Evolutionary conservation across 2,329 filamentous ascomycete species (phyloP).

Genomic region (Colletotrichum euphorbiae): DNA sequence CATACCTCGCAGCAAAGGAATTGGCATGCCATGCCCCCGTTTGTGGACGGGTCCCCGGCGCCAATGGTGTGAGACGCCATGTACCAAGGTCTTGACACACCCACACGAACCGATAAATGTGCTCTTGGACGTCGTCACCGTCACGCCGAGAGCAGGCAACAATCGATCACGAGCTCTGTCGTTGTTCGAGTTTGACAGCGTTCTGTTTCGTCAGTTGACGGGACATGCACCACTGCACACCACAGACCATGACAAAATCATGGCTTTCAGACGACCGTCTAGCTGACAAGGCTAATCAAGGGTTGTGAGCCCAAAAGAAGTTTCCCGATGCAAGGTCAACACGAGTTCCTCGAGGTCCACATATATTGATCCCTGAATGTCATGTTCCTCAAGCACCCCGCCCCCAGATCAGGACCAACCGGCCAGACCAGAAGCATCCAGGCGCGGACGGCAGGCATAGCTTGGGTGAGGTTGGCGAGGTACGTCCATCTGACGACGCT

Average conservation of each 20-base stretch:
- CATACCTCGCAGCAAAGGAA: constrained; percentile 14
- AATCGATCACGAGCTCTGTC: constrained; percentile 19
- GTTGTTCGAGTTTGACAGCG: neutral
- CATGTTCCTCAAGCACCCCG: constrained; percentile 3
- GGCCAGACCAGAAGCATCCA: constrained; percentile 32
- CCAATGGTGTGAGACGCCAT: constrained; percentile 28
- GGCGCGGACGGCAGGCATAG: constrained; percentile 24
- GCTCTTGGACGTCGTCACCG: constrained; percentile 40
- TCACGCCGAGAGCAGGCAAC: constrained; percentile 31
- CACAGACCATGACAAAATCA: neutral
- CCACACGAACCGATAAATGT: constrained; percentile 8
- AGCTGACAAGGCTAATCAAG: neutral
- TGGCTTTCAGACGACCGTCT: constrained; percentile 2
- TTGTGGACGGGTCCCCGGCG: constrained; percentile 19
- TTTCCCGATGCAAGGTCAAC: constrained; percentile 8
- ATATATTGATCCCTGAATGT: neutral
- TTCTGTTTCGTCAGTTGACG: constrained; percentile 18
- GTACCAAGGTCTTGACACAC: neutral
- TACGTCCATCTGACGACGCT: neutral
- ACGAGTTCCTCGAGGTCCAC: constrained; percentile 7
- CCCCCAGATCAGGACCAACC: constrained; percentile 31
- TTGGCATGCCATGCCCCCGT: constrained; percentile 34
- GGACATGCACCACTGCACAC: neutral
- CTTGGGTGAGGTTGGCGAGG: neutral
- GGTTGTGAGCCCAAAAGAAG: constrained; percentile 2